A percentile compares a stretch with the other conserved stretches of the same genome.
Conservation (phyloP, 2,329 filamentous ascomycete species). For the Cercospora brassicicola region DNA sequence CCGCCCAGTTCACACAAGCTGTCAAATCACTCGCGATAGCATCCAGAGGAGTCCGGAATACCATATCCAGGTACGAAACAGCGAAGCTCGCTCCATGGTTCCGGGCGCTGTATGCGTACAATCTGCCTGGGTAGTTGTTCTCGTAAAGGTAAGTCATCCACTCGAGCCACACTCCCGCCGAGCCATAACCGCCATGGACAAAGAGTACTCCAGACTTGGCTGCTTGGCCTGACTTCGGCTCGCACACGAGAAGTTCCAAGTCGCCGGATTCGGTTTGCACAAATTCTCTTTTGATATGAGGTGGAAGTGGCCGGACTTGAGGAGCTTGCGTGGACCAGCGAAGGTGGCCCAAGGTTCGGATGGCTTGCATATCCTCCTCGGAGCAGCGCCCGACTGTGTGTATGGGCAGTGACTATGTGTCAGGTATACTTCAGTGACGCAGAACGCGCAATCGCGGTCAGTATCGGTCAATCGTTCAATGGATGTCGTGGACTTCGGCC, state of each 20-base stretch:
- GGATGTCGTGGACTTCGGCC: neutral
- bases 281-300: slow-evolving; percentile 13
- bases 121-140: slow-evolving; percentile 44
- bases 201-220: slow-evolving; percentile 46
- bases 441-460: neutral
- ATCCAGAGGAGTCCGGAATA: slow-evolving; percentile 48
- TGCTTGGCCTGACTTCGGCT: slow-evolving; percentile 37
- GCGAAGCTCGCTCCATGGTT: slow-evolving; percentile 57
- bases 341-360: slow-evolving; percentile 8
- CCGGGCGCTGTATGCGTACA: slow-evolving; percentile 56
- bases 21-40: slow-evolving; percentile 50
- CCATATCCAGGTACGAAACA: slow-evolving; percentile 52
- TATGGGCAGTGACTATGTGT: neutral
- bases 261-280: slow-evolving; percentile 45
- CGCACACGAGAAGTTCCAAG: slow-evolving; percentile 54
- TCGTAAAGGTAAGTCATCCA: slow-evolving; percentile 54
- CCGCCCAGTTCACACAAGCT: slow-evolving; percentile 41
- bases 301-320: slow-evolving; percentile 12
- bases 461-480: neutral
- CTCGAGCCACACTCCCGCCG: slow-evolving; percentile 54
- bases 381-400: neutral
- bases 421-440: neutral
- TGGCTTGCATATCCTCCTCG: slow-evolving; percentile 8
- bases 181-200: slow-evolving; percentile 57
- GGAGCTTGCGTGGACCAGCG: slow-evolving; percentile 16